Base-by-base conservation (phyloP, 1,284 basidiomycete genomes). In the Xerocomus minutiporus region DNA sequence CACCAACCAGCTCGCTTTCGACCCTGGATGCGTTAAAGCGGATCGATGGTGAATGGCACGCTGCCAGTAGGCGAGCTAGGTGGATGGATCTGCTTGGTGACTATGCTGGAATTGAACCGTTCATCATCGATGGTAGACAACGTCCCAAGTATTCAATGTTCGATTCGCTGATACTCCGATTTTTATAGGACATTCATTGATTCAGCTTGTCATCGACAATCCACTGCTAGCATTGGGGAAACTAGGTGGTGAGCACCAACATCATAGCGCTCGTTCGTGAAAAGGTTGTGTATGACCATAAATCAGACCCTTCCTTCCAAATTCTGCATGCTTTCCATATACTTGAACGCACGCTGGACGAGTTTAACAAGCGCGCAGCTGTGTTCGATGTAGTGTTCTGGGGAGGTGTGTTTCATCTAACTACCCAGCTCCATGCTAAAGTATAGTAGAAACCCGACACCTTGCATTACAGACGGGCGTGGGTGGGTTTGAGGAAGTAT, bases 71-170 rank as follows among this genome's bases (percentile, higher is more conserved):
- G 54, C 57, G 68, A 17, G 77, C 75, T 4, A 62, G 81, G 59
- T 82, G 81, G 77, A 85, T 86, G 83, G 84, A 86, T 61, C 71
- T 86, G 4, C 67, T 87, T 29, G 83, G 84, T 12, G 85, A 86
- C 62, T 86, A 83, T 61, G 84, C 81, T 31, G 85, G 85, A 1
- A 74, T 65, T 34, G 84, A 87, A 61, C 73, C 75, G n/a, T 88
- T 88, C 61, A 62, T 86, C 28, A 71, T 87, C 50, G 83, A 87
- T 64, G 84, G 84, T 81, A 59, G 12, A 39, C 41, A 57, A 52
- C 47, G n/a, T 53, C 12, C 29, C 45, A 12, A 17, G 34, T n/a
- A 9, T 55, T 25, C n/a, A 8, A 36, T 36, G 4, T 17, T 23
- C 34, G 6, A 40, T 34, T 48, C 31, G 31, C 56, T 58, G 8